These are phyloP conservation scores for Rhodomyrtus psidioides DNA, from an alignment of 441 rosid genomes.

Conservation along the genomic window DNA sequence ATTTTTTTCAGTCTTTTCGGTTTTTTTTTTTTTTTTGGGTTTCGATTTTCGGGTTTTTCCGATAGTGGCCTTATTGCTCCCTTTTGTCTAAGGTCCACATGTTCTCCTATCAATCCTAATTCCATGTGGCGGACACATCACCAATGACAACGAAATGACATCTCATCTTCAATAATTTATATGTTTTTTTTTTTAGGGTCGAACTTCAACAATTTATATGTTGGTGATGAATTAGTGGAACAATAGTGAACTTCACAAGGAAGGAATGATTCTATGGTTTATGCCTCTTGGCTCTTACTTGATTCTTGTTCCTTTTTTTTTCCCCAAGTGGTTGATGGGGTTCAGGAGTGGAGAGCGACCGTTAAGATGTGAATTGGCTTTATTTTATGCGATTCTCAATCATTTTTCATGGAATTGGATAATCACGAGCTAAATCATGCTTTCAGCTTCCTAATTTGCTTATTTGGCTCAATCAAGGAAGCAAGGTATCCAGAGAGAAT, in stretches of 20 bases:
- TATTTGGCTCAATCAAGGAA: not conserved
- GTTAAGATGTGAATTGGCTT: not conserved
- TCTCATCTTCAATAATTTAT: not conserved
- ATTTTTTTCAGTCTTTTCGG: no score
- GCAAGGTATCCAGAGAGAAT: not conserved
- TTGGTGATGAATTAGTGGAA: not conserved
- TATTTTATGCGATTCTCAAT: not conserved
- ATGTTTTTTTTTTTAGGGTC: not conserved
- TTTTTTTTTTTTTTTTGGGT: no score
- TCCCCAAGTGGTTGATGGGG: not conserved
- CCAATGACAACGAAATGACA: not conserved
- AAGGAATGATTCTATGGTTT: not conserved
- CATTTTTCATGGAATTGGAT: not conserved
- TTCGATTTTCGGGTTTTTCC: not conserved
- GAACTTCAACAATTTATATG: not conserved
- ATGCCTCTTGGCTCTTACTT: not conserved
- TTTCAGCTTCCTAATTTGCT: not conserved
- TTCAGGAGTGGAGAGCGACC: not conserved
- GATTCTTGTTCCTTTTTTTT: not conserved
- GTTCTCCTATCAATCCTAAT: not conserved
- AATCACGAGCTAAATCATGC: not conserved
- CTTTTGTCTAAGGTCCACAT: not conserved
- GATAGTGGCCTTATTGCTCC: not conserved
- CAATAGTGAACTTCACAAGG: not conserved
- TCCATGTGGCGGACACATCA: not conserved